A percentile compares a stretch with the other conserved stretches of the same genome.
phyloP scores from a whole-genome alignment of 2,329 filamentous ascomycete species.

The Ophiostoma sp. region DNA sequence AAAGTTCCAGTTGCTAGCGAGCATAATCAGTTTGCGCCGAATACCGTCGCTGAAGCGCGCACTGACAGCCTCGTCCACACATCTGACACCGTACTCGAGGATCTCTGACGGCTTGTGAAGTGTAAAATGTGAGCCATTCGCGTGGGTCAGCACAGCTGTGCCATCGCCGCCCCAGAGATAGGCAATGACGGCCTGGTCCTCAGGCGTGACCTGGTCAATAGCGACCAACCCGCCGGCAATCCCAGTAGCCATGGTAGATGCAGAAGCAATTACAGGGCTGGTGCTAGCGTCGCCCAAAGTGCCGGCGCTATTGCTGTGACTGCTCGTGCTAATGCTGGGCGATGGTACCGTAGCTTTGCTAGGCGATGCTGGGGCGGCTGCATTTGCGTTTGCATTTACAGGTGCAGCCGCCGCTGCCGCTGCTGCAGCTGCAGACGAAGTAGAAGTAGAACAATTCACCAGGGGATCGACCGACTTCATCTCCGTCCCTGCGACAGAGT shows the following conservation, averaged over 20 bases:
- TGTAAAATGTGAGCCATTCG: conserved; percentile 34
- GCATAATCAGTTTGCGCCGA: conserved; percentile 39
- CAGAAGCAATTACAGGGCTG: background rate
- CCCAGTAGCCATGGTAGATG: background rate
- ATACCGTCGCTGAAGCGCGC: conserved; percentile 44
- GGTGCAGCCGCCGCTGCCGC: conserved; percentile 15
- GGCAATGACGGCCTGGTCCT: conserved; percentile 36
- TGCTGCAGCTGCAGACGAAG: background rate
- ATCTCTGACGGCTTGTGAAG: conserved; percentile 39
- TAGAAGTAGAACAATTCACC: background rate
- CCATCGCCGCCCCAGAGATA: conserved; percentile 40
- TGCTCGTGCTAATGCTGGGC: conserved; percentile 17
- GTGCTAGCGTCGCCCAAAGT: background rate
- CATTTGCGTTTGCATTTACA: background rate
- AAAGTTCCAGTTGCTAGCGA: conserved; percentile 39
- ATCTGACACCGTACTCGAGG: conserved; percentile 39
- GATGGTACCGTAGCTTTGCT: conserved; percentile 14
- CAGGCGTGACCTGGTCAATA: conserved; percentile 40
- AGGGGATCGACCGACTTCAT: background rate
- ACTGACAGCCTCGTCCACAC: conserved; percentile 39
- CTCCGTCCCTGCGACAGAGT: conserved; percentile 39
- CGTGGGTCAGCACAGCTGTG: conserved; percentile 35
- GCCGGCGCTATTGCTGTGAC: conserved; percentile 17
- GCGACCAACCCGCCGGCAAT: conserved; percentile 27
- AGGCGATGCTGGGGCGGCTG: background rate